These are phyloP conservation scores for Quercus lobata DNA, from an alignment of 331 rosid species.

Conservation along the genomic window DNA sequence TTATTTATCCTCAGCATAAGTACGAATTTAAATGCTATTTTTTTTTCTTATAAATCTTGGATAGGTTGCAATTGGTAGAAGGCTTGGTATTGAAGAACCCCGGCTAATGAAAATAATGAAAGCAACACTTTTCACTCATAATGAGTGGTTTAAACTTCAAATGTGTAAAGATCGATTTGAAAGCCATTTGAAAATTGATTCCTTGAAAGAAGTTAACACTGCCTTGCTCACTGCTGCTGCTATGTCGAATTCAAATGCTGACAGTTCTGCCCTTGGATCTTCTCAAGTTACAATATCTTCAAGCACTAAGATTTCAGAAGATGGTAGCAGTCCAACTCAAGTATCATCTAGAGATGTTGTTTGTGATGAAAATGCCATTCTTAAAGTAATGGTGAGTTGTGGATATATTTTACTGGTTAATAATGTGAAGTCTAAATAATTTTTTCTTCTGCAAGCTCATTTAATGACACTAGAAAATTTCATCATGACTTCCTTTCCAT, in stretches of 20 bases:
- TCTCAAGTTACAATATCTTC: conserved; percentile 79
- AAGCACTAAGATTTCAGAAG: conserved; percentile 69
- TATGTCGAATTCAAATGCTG: conserved; percentile 59
- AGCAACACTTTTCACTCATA: conserved; percentile 72
- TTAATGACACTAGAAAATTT: neutral
- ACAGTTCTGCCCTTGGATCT: conserved; percentile 79
- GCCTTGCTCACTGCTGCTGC: conserved; percentile 45
- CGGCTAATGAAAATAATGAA: conserved; percentile 93
- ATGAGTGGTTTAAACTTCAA: conserved; percentile 96
- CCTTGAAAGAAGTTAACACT: conserved; percentile 75
- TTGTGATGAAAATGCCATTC: conserved; percentile 82
- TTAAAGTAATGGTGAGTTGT: conserved; percentile 87
- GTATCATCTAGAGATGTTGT: conserved; percentile 67
- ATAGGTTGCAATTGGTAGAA: conserved; percentile 87
- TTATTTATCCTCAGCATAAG: neutral
- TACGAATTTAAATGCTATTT: neutral
- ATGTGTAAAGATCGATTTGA: conserved; percentile 97
- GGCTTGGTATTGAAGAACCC: conserved; percentile 95
- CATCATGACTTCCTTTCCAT: neutral
- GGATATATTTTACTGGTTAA: neutral
- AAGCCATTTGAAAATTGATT: conserved; percentile 74
- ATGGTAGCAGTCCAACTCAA: conserved; percentile 88
- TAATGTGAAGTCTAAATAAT: neutral
- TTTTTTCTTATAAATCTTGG: conserved; percentile 8
- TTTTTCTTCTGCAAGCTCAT: neutral